Base-by-base conservation (phyloP, 768 basidiomycete genomes). In the Suillus brevipes region DNA sequence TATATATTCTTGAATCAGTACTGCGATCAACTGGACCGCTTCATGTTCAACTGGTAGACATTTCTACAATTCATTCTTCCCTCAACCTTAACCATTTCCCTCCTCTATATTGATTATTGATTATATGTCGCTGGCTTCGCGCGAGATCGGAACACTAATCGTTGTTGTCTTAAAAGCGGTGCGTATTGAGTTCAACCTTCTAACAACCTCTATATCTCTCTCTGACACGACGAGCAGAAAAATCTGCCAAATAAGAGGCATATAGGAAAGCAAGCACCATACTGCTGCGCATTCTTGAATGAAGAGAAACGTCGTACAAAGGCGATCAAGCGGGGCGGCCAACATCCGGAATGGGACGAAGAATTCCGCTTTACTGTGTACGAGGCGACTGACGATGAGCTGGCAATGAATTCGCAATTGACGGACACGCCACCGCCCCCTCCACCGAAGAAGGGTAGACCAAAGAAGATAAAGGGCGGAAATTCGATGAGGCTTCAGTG, bases 271-370 rank as follows among this genome's bases (percentile, higher is more conserved):
- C 97, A 99, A 77, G 95, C 98, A 76, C 97, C 97, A 0, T 99
- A 97, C 77, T 97, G 95, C 70, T 79, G 88, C 28, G 85, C 97
- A 31, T 81, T 83, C 4, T 80, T 95, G 61, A 90, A 93, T 73
- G 88, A 88, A 59, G 90, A 95, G 77, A 95, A 89, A 72, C 87
- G 89, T 65, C 85, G 92, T 60, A 99, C 97, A 6, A 94, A 91
- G 75, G 88, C 94, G n/a, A 90, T 98, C 75, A 96, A 93, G 75
- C 90, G 94, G 37, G 97, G 97, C 59, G 97, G 97, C 20, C 97
- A 99, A 75, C 95, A 97, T 76, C 97, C 97, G 6, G 95, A 95
- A 78, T 99, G 97, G 96, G 97, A 99, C 74, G 95, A 97, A 71
- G 97, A 99, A 78, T 82, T 99, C 72, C 89, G 97, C 50, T 99